Base-by-base conservation (phyloP, 2,329 filamentous ascomycete genomes). In the Alternaria incomplexa region DNA sequence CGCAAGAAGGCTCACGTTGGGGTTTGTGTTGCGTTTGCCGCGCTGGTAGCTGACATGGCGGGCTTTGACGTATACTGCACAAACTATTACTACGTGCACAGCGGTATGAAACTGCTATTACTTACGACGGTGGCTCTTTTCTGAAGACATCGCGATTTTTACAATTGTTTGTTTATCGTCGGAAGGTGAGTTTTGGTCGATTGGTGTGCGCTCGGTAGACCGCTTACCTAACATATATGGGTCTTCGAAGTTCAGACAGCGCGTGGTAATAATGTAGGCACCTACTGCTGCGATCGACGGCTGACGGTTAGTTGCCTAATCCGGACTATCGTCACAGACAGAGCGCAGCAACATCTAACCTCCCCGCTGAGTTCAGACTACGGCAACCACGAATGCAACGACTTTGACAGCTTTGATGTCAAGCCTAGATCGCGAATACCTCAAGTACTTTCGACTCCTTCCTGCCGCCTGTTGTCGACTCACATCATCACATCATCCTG, bases 1-100 rank as follows among this genome's bases (percentile, higher is more conserved):
- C 90, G 97, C 93, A 86, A 97, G 91, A 85, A 97, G 87, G 83
- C 91, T 92, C 79, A 91, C 95, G 86, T 90, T 69, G 64, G 68
- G 66, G 68, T 70, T 70, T 15, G 61, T 64, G 58, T 65, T 69
- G 62, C 64, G 65, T 87, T 95, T 93, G 83, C 91, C 91, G 84
- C 94, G 92, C 88, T 96, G 91, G 89, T 97, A 97, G 86, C 92
- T 95, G 85, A 97, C 86, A 89, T 97, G 94, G 85, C 93, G 93
- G 88, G 93, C 94, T 92, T 93, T 96, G 45, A 64, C 58, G 43
- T 64, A 64, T 48, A 64, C 62, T 64, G 53, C n/a, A 44, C 44
- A 54, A 17, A 32, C 46, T 28, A 43, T 55, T 43, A 53, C 13
- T 52, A 36, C 43, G 12, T 55, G 30, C 48, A 45, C 23, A 28